Percentiles rank a stretch among this genome's conserved stretches.
Conservation (phyloP, 176 grass and related monocot species). For the Secale cereale region DNA sequence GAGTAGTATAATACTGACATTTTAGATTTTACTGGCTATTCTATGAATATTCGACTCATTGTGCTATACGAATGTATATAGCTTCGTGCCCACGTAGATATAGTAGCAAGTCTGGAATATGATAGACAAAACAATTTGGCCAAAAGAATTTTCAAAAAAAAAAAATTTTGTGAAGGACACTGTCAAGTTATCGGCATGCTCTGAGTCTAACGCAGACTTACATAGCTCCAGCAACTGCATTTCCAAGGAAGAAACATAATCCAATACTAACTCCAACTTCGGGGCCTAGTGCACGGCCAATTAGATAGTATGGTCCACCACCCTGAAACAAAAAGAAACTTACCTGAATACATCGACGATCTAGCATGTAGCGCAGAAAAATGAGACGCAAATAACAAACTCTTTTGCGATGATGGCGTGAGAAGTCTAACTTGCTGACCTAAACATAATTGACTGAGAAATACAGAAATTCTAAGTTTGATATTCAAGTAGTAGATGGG, state of each 20-base stretch:
- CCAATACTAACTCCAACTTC: slow-evolving; percentile 99
- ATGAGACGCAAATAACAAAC: not conserved
- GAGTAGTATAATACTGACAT: not conserved
- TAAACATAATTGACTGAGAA: not conserved
- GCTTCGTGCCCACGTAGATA: not conserved
- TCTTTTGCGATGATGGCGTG: not conserved
- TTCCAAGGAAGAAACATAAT: slow-evolving; percentile 96
- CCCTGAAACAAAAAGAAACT: slow-evolving; percentile 38
- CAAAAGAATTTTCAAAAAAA: not conserved
- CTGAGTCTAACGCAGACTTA: slow-evolving; percentile 44
- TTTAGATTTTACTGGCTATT: not conserved
- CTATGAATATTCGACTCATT: slow-evolving; percentile 1
- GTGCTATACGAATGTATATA: not conserved
- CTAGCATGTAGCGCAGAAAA: not conserved
- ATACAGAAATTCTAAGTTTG: not conserved
- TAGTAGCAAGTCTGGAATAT: not conserved
- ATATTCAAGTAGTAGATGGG: slow-evolving; percentile 1
- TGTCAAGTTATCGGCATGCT: not conserved
- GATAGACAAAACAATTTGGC: not conserved
- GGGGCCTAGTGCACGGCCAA: slow-evolving; percentile 86
- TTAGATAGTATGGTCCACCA: slow-evolving; percentile 94
- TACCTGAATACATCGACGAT: not conserved
- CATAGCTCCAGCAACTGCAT: slow-evolving; percentile 96
- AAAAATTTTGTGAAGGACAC: not conserved
- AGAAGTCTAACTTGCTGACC: not conserved